Conservation (phyloP, 1,139 yeast species). For the Kluyveromyces sp. region DNA sequence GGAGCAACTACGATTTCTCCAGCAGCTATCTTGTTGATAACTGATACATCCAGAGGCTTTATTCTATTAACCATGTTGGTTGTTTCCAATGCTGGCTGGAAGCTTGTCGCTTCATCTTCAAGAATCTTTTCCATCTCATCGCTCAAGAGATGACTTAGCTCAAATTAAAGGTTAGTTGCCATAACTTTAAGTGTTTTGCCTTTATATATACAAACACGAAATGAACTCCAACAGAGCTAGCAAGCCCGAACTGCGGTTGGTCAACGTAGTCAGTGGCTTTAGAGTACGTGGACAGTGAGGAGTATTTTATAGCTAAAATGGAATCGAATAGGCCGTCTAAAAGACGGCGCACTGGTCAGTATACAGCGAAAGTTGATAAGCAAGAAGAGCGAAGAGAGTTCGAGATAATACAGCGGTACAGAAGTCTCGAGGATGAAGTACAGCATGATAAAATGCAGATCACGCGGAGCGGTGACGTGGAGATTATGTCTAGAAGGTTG, state of each 20-base stretch:
- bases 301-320: background rate
- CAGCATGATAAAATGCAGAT: slow-evolving; percentile 35
- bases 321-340: background rate
- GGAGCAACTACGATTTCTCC: slow-evolving; percentile 96
- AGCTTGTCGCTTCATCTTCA: background rate
- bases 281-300: background rate
- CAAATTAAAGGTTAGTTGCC: background rate
- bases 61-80: background rate
- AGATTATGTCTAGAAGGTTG: slow-evolving; percentile 33
- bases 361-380: background rate
- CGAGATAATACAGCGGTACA: slow-evolving; percentile 31
- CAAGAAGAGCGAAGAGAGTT: slow-evolving; percentile 20
- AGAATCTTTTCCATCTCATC: background rate
- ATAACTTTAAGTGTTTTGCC: background rate
- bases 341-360: slow-evolving; percentile 3
- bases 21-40: slow-evolving; percentile 89
- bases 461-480: slow-evolving; percentile 40
- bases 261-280: no score
- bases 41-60: slow-evolving; percentile 34
- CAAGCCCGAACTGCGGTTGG: no score
- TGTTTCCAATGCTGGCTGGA: background rate
- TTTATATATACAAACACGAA: background rate
- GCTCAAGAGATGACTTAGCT: background rate
- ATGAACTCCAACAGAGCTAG: no score
- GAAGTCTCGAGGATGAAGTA: slow-evolving; percentile 32